These are phyloP conservation scores for Metarhizium album DNA, from an alignment of 2,329 filamentous ascomycete genomes.

Conservation along the genomic window DNA sequence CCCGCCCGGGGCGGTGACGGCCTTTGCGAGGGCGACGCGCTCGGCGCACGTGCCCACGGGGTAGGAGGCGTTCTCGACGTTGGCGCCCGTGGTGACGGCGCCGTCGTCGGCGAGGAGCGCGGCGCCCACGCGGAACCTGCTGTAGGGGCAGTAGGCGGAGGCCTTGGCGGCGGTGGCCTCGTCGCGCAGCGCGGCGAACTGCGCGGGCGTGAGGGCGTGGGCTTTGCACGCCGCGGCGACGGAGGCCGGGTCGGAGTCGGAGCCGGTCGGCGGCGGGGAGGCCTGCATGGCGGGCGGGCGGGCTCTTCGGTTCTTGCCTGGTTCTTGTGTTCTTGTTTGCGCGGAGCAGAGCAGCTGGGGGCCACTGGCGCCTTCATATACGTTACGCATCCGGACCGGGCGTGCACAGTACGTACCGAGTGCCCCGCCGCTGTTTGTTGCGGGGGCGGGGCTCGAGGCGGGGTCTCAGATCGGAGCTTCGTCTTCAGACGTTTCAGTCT, in stretches of 20 bases:
- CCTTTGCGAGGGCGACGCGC: conserved; percentile 75
- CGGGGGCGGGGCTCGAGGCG: no score
- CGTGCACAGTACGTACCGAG: no score
- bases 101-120: conserved; percentile 53
- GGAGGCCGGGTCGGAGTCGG: conserved; percentile 9
- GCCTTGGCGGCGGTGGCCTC: conserved; percentile 62
- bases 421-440: no score
- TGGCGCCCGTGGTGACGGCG: conserved; percentile 50
- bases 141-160: conserved; percentile 86
- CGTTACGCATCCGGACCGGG: no score
- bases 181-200: conserved; percentile 54
- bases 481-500: no score
- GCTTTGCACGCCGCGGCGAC: conserved; percentile 17
- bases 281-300: no score
- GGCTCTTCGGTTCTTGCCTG: not conserved
- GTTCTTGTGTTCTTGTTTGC: not conserved
- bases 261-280: not conserved
- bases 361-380: no score
- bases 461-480: no score
- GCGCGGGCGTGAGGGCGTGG: conserved; percentile 43
- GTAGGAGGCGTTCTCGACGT: conserved; percentile 88
- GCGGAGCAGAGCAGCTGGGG: no score
- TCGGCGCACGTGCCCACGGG: conserved; percentile 95
- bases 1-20: conserved; percentile 53
- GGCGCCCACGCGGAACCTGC: conserved; percentile 81